These are phyloP conservation scores for Syzygium syzygioides DNA, from an alignment of 441 rosid genomes.

Conservation along the genomic window DNA sequence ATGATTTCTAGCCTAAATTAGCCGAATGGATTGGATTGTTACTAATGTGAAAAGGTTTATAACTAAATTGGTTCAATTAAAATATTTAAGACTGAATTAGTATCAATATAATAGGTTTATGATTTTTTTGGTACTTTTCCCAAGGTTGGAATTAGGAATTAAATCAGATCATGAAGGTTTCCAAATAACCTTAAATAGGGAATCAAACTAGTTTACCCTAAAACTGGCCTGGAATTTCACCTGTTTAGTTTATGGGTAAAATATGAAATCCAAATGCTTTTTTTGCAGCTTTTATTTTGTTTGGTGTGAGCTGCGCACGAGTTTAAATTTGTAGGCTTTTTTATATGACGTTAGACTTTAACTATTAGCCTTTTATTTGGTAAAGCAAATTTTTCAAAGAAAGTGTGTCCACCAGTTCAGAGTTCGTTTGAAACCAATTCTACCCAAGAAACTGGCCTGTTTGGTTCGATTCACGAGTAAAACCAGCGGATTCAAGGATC, in stretches of 20 bases:
- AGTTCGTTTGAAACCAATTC: neutral
- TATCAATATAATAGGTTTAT: too few relatives aligned
- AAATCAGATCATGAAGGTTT: neutral
- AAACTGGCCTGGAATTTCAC: neutral
- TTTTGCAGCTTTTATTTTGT: neutral
- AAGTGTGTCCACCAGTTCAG: neutral
- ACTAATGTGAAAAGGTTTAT: too few relatives aligned
- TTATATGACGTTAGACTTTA: neutral
- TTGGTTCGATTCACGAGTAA: neutral
- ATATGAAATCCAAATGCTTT: neutral
- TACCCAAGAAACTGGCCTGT: neutral
- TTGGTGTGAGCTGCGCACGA: neutral
- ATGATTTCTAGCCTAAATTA: neutral
- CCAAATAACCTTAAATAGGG: neutral
- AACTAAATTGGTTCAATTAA: too few relatives aligned
- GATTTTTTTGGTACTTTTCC: too few relatives aligned
- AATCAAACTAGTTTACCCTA: neutral
- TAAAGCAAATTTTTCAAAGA: neutral
- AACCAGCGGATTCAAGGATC: neutral
- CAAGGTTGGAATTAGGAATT: neutral
- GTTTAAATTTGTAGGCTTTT: neutral
- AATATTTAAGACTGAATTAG: too few relatives aligned
- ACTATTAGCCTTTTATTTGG: neutral
- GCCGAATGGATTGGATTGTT: neutral
- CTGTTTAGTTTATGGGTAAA: neutral